Evolutionary conservation across 192 early-diverging fungal species (phyloP).

Genomic region (Umbelopsis ramanniana): DNA sequence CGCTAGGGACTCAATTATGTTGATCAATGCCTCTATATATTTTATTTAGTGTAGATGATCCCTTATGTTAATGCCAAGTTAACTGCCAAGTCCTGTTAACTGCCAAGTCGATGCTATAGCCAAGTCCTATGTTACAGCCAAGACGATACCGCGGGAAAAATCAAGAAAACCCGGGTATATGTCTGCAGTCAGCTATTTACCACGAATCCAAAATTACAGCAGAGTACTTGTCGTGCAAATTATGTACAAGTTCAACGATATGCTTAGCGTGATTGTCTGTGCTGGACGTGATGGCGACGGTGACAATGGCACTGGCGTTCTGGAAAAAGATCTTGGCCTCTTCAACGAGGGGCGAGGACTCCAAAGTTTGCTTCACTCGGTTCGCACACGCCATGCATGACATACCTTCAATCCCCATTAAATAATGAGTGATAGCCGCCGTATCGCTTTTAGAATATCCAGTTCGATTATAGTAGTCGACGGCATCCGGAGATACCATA

Average conservation of each 20-base stretch:
- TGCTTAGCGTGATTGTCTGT: background rate
- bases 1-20: too few relatives aligned
- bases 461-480: slow-evolving; percentile 25
- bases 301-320: slow-evolving; percentile 38
- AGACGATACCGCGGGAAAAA: too few relatives aligned
- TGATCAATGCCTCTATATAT: too few relatives aligned
- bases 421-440: slow-evolving; percentile 20
- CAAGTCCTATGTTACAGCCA: too few relatives aligned
- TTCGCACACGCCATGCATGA: slow-evolving; percentile 58
- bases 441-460: background rate
- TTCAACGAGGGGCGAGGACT: slow-evolving; percentile 25
- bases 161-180: too few relatives aligned
- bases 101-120: too few relatives aligned
- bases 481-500: slow-evolving; percentile 47
- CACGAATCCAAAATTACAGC: slow-evolving; percentile 23
- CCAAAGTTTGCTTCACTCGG: slow-evolving; percentile 45
- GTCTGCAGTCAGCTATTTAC: background rate
- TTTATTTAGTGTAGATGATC: too few relatives aligned
- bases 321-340: slow-evolving; percentile 47
- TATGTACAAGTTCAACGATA: background rate
- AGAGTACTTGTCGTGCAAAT: slow-evolving; percentile 25
- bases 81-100: too few relatives aligned
- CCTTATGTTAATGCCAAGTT: too few relatives aligned
- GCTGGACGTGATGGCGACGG: background rate
- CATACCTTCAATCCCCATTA: slow-evolving; percentile 48